These are phyloP conservation scores for Flaveria sonorensis DNA, from an alignment of 129 eudicot genomes.

Conservation along the genomic window DNA sequence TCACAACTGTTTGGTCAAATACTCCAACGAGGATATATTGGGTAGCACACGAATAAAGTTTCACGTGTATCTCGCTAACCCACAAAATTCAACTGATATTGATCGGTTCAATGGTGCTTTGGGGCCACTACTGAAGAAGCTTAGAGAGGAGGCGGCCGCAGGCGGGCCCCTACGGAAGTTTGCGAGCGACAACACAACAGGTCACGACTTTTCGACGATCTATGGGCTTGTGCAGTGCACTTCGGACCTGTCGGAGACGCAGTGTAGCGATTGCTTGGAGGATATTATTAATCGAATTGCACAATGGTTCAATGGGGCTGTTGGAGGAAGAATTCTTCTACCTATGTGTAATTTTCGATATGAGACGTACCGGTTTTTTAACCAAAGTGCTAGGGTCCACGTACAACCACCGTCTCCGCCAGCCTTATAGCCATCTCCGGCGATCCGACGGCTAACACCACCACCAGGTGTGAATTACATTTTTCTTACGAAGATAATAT, in stretches of 20 bases:
- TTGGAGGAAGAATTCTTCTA: constrained; percentile 22
- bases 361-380: constrained; percentile 26
- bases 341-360: constrained; percentile 36
- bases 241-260: constrained; percentile 29
- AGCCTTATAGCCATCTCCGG: too few species aligned
- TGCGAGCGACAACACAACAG: constrained; percentile 23
- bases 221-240: constrained; percentile 47
- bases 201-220: constrained; percentile 13
- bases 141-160: constrained; percentile 23
- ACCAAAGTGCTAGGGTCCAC: too few species aligned
- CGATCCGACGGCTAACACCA: too few species aligned
- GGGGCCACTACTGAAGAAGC: constrained; percentile 5
- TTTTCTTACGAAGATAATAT: too few species aligned
- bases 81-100: not conserved
- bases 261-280: constrained; percentile 29
- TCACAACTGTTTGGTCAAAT: constrained; percentile 43
- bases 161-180: constrained; percentile 30
- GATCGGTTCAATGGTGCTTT: constrained; percentile 20
- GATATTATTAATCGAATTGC: not conserved
- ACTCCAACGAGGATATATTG: constrained; percentile 33
- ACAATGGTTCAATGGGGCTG: not conserved
- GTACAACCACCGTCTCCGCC: too few species aligned
- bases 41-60: not conserved
- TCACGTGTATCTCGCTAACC: not conserved
- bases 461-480: not conserved